Conservation (phyloP, 164 flowering plant genomes). For the Chimonanthus salicifolius region DNA sequence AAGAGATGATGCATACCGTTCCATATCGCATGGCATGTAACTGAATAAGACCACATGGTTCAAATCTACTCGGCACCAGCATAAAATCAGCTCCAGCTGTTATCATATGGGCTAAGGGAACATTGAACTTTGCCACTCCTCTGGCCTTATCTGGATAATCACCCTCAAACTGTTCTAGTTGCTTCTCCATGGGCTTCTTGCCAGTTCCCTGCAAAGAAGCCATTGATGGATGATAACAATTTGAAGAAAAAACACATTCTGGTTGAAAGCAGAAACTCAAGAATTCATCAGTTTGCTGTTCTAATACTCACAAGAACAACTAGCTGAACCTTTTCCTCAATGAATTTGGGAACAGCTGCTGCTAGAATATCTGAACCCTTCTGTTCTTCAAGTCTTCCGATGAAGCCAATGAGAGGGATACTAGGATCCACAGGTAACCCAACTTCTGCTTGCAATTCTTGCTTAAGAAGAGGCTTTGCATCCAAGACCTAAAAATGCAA, state of each 20-base stretch:
- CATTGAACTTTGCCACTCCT: conserved; percentile 84
- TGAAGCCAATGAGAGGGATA: conserved; percentile 79
- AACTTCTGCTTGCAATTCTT: conserved; percentile 82
- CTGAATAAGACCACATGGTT: conserved; percentile 97
- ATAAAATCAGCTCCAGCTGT: conserved; percentile 79
- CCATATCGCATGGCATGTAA: conserved; percentile 89
- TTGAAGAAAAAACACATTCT: not conserved
- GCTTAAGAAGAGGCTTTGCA: conserved; percentile 74
- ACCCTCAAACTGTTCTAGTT: conserved; percentile 61
- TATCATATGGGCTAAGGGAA: conserved; percentile 80
- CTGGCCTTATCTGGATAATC: conserved; percentile 61
- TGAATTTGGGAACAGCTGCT: conserved; percentile 60
- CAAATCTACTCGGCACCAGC: conserved; percentile 83
- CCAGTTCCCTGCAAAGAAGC: conserved; percentile 10
- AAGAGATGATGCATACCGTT: conserved; percentile 40
- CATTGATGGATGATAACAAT: not conserved
- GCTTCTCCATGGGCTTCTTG: conserved; percentile 51
- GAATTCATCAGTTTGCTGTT: not conserved
- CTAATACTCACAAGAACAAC: conserved; percentile 54
- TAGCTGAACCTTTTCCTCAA: conserved; percentile 57
- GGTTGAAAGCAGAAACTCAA: not conserved
- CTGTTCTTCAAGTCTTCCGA: conserved; percentile 93
- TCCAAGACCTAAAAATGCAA: conserved; percentile 44
- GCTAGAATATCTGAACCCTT: conserved; percentile 91
- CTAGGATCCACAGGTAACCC: conserved; percentile 73